phyloP scores from a whole-genome alignment of 805 yeast genomes.

The Blastobotrys robertii region DNA sequence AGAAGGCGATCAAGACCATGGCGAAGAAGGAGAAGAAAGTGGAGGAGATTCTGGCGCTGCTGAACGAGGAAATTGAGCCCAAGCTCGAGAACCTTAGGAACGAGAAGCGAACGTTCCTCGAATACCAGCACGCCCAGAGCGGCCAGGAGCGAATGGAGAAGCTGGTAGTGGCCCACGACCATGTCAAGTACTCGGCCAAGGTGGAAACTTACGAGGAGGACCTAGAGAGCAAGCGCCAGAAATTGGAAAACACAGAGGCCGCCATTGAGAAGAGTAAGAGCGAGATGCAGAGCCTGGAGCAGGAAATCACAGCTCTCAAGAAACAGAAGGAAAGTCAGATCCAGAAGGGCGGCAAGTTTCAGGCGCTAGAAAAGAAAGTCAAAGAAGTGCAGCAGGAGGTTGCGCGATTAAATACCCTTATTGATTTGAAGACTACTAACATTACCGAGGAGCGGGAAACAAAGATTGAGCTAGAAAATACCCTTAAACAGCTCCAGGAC shows the following conservation, averaged over 20 bases:
- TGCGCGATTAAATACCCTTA: constrained; percentile 58
- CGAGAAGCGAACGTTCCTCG: constrained; percentile 75
- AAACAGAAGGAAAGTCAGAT: constrained; percentile 46
- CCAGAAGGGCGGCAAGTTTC: constrained; percentile 49
- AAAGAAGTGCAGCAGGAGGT: constrained; percentile 48
- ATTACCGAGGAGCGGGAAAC: constrained; percentile 42
- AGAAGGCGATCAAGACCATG: constrained; percentile 86
- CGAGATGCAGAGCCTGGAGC: constrained; percentile 51
- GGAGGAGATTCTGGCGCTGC: constrained; percentile 59
- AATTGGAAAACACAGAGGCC: constrained; percentile 33
- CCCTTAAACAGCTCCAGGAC: constrained; percentile 28
- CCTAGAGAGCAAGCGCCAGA: constrained; percentile 5
- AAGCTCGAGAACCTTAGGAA: constrained; percentile 69
- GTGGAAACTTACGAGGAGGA: constrained; percentile 33
- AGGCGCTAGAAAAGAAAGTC: constrained; percentile 50
- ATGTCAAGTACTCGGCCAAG: constrained; percentile 34
- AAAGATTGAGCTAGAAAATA: constrained; percentile 26
- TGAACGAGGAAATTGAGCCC: constrained; percentile 87
- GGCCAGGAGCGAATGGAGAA: constrained; percentile 68
- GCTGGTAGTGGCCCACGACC: constrained; percentile 72
- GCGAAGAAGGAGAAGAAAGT: constrained; percentile 80
- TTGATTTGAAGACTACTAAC: constrained; percentile 48
- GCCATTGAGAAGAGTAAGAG: constrained; percentile 37
- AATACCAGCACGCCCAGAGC: constrained; percentile 75
- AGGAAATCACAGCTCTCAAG: constrained; percentile 49